phyloP scores from a whole-genome alignment of 176 grass and related monocot species.

The Rhynchospora pubera region DNA sequence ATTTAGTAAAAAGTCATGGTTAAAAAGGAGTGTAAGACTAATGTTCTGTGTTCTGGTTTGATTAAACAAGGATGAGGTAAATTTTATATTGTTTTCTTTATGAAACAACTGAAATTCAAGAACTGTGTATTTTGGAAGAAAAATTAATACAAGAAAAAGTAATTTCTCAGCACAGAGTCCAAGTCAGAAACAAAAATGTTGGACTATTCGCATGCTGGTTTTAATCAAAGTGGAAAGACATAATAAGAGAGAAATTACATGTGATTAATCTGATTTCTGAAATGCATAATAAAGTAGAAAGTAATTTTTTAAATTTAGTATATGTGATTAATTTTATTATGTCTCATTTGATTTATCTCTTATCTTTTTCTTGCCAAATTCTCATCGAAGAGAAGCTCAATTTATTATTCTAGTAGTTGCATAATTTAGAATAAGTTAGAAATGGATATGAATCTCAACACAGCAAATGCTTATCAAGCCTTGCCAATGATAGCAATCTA shows the following conservation, averaged over 20 bases:
- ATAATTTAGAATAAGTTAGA: not conserved
- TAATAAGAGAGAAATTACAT: not conserved
- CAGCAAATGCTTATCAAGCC: not conserved
- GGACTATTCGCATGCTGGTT: not conserved
- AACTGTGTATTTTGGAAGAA: not conserved
- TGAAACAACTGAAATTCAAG: not conserved
- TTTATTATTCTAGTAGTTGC: too few species aligned
- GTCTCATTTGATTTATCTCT: too few species aligned
- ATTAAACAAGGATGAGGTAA: not conserved
- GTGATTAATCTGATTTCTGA: too few species aligned
- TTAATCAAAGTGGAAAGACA: conserved; percentile 6
- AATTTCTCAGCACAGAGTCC: not conserved
- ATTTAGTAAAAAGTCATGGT: not conserved
- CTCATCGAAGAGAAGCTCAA: too few species aligned
- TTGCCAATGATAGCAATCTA: not conserved
- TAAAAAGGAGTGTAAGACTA: not conserved
- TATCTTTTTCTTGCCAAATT: too few species aligned
- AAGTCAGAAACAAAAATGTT: not conserved
- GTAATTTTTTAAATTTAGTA: too few species aligned
- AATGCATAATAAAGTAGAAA: too few species aligned
- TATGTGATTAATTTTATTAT: too few species aligned
- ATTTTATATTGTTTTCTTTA: not conserved
- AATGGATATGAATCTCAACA: not conserved
- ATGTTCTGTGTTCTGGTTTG: too few species aligned
- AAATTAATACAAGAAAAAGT: not conserved